These are phyloP conservation scores for Phialocephala sp. DNA, from an alignment of 2,329 filamentous ascomycete genomes.

Conservation along the genomic window DNA sequence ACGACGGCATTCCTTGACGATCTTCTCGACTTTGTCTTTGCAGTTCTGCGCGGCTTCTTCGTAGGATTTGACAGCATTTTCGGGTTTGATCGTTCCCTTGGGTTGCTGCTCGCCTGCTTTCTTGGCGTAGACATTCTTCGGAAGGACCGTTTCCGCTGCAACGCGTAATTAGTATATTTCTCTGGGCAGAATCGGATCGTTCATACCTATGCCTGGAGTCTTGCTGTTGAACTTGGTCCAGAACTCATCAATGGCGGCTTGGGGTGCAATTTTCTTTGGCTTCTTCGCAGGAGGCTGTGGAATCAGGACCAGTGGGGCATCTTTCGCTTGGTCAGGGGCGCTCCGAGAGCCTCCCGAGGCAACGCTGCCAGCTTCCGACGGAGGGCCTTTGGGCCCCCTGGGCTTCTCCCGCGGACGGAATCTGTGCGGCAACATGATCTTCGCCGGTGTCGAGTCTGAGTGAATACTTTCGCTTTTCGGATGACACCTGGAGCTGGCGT, in stretches of 20 bases:
- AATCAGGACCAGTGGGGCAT: not conserved
- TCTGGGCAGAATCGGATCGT: constrained; percentile 13
- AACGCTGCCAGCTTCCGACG: constrained; percentile 3
- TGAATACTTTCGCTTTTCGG: not conserved
- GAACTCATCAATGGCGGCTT: constrained; percentile 73
- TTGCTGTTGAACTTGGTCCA: constrained; percentile 76
- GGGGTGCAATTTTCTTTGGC: constrained; percentile 47
- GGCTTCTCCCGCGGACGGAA: not conserved
- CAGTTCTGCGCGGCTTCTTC: constrained; percentile 75
- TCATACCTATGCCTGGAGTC: constrained; percentile 68
- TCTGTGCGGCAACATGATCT: constrained; percentile 2
- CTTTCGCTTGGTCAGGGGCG: constrained; percentile 1
- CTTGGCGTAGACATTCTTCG: constrained; percentile 68
- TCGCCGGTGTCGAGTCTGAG: not conserved
- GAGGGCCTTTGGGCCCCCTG: not conserved
- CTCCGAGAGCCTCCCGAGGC: not conserved
- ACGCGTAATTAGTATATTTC: not conserved
- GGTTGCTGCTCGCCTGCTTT: constrained; percentile 62
- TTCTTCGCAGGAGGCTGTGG: constrained; percentile 6
- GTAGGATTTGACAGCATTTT: constrained; percentile 70
- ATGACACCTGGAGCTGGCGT: not conserved
- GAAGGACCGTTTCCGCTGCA: constrained; percentile 70
- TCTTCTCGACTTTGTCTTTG: constrained; percentile 65
- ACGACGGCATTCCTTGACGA: constrained; percentile 69
- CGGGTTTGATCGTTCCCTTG: constrained; percentile 57